Conservation (phyloP, 2,329 filamentous ascomycete genomes). For the Remersonia thermophila region DNA sequence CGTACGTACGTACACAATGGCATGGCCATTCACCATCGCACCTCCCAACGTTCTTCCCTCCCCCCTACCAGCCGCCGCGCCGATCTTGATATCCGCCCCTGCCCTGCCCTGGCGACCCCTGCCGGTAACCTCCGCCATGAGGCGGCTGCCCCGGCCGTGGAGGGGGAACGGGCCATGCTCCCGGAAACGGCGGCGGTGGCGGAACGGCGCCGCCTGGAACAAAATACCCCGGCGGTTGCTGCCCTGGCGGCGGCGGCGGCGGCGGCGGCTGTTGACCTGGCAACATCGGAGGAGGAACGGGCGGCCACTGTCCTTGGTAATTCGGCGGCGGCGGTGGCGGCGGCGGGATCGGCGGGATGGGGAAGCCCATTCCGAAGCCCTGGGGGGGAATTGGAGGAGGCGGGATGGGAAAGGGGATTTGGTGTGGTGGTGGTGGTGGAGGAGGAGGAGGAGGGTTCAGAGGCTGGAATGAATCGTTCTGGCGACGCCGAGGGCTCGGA, state of each 20-base stretch:
- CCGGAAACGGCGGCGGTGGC: constrained; percentile 12
- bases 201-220: constrained; percentile 5
- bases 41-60: not conserved
- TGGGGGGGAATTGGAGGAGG: constrained; percentile 5
- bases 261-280: no score
- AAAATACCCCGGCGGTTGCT: no score
- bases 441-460: constrained; percentile 15
- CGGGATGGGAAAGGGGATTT: constrained; percentile 16
- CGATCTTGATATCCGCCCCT: constrained; percentile 20
- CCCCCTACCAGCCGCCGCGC: constrained; percentile 7
- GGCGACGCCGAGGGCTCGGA: constrained; percentile 8
- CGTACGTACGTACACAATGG: no score
- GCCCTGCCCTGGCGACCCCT: constrained; percentile 19
- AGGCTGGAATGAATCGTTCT: constrained; percentile 7
- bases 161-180: constrained; percentile 10
- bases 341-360: constrained; percentile 17
- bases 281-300: constrained; percentile 25
- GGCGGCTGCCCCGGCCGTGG: constrained; percentile 10
- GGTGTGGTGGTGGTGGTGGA: constrained; percentile 1
- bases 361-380: not conserved
- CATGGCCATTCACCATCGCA: no score
- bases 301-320: constrained; percentile 31
- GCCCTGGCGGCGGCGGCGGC: no score
- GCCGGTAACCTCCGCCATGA: constrained; percentile 15
- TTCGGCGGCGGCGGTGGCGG: constrained; percentile 23